Evolutionary conservation across 108 stramenopile species (phyloP).

Genomic region (Skeletonema grethae): DNA sequence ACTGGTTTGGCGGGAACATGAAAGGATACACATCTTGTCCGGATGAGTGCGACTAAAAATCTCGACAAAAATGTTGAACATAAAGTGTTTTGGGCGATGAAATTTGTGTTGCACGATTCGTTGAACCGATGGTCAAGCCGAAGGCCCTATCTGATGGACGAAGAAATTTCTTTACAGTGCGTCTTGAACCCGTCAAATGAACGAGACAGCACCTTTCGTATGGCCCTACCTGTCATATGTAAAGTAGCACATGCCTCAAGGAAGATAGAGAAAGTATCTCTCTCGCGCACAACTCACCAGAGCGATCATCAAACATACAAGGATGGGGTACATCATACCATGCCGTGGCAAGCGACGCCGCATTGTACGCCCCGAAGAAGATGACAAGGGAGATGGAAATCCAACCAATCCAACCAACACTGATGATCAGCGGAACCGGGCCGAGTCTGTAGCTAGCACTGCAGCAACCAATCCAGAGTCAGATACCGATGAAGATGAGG

Average conservation of each 20-base stretch:
- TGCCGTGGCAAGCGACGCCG: slow-evolving; percentile 1
- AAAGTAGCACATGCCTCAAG: neutral
- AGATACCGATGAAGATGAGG: neutral
- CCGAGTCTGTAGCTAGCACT: neutral
- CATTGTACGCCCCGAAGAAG: neutral
- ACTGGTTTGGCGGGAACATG: no score
- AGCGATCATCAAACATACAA: neutral
- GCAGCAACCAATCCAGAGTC: neutral
- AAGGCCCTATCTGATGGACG: neutral
- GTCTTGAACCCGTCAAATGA: neutral
- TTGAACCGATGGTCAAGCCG: neutral
- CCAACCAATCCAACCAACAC: neutral
- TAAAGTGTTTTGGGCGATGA: neutral
- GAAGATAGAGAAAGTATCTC: neutral
- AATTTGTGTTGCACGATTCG: neutral
- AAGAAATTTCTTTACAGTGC: neutral
- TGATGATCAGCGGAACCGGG: neutral
- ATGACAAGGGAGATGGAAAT: neutral
- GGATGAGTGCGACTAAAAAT: neutral
- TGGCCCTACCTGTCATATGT: neutral
- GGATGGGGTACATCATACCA: neutral
- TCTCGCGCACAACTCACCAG: neutral
- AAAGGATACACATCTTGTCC: no score
- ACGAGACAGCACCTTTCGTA: neutral
- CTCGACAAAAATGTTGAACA: neutral